These are phyloP conservation scores for Cronartium ribicola DNA, from an alignment of 1,284 basidiomycete species.

Conservation along the genomic window DNA sequence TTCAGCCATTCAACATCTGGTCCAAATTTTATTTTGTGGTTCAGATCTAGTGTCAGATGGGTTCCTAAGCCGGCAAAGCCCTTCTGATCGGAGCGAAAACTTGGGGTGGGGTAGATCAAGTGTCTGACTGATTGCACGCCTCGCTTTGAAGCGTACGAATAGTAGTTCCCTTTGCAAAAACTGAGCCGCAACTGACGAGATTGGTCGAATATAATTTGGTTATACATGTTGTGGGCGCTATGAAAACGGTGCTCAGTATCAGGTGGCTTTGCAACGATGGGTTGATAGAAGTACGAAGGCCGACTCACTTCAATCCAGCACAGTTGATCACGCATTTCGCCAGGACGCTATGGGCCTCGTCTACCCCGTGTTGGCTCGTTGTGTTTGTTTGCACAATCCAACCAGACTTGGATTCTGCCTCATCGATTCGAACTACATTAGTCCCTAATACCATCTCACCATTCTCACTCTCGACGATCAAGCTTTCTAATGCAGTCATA, in stretches of 20 bases:
- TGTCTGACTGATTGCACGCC: conserved; percentile 64
- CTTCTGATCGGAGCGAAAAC: neutral
- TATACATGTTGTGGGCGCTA: conserved; percentile 44
- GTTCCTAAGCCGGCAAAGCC: conserved; percentile 68
- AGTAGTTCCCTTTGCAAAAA: conserved; percentile 47
- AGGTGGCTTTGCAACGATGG: conserved; percentile 58
- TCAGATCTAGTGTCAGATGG: conserved; percentile 77
- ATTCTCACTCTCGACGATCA: conserved; percentile 58
- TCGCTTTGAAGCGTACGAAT: conserved; percentile 58
- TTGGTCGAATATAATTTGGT: conserved; percentile 45
- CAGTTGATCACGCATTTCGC: conserved; percentile 81
- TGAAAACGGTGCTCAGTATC: neutral
- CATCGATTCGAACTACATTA: conserved; percentile 82
- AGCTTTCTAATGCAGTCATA: conserved; percentile 45
- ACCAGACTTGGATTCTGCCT: conserved; percentile 51
- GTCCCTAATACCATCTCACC: conserved; percentile 78
- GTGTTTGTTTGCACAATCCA: conserved; percentile 59
- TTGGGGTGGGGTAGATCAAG: conserved; percentile 82
- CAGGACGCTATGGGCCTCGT: conserved; percentile 63
- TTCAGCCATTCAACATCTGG: conserved; percentile 87
- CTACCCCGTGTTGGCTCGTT: conserved; percentile 42
- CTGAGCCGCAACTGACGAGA: conserved; percentile 41
- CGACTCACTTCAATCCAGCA: conserved; percentile 68
- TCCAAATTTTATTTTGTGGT: conserved; percentile 83
- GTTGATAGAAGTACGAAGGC: conserved; percentile 49